phyloP scores from a whole-genome alignment of 169 alveolate species.

The Eimeria brunetti region DNA sequence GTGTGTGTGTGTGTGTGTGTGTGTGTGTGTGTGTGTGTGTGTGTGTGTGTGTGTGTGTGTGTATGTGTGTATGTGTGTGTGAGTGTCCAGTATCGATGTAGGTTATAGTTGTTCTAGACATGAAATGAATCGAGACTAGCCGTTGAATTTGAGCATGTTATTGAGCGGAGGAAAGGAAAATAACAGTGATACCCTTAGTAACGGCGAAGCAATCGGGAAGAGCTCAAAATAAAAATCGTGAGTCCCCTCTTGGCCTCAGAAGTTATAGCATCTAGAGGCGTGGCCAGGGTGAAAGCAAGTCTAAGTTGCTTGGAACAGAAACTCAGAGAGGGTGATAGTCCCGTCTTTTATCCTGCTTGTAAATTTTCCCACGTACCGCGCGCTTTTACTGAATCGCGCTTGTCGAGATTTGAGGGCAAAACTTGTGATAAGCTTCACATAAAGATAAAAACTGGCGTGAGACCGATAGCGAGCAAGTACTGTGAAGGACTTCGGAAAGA shows the following conservation, averaged over 20 bases:
- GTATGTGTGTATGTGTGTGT: no score
- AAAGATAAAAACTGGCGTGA: slow-evolving; percentile 93
- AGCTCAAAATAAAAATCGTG: no score
- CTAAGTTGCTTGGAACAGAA: slow-evolving; percentile 36
- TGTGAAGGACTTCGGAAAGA: slow-evolving; percentile 96
- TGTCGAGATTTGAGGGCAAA: slow-evolving; percentile 92
- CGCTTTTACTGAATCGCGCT: slow-evolving; percentile 81
- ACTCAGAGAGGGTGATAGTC: slow-evolving; percentile 45
- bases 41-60: no score
- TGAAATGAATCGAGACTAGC: slow-evolving; percentile 87
- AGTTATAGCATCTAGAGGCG: slow-evolving; percentile 88
- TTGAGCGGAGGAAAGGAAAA: slow-evolving; percentile 94
- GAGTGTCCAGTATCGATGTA: no score
- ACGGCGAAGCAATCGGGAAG: slow-evolving; percentile 94
- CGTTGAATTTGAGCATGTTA: slow-evolving; percentile 94
- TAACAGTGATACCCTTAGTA: slow-evolving; percentile 91
- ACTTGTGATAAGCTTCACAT: slow-evolving; percentile 92
- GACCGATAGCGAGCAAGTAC: slow-evolving; percentile 96
- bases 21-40: no score
- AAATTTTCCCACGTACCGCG: slow-evolving; percentile 32
- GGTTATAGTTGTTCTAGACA: no score
- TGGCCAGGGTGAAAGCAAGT: slow-evolving; percentile 85
- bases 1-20: no score
- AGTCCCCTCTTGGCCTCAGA: slow-evolving; percentile 78
- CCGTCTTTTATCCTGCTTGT: slow-evolving; percentile 36